Evolutionary conservation across 805 yeast species (phyloP), one percentile per base, ranked within the genome.

Genomic region (Wickerhamiella siamensis): DNA sequence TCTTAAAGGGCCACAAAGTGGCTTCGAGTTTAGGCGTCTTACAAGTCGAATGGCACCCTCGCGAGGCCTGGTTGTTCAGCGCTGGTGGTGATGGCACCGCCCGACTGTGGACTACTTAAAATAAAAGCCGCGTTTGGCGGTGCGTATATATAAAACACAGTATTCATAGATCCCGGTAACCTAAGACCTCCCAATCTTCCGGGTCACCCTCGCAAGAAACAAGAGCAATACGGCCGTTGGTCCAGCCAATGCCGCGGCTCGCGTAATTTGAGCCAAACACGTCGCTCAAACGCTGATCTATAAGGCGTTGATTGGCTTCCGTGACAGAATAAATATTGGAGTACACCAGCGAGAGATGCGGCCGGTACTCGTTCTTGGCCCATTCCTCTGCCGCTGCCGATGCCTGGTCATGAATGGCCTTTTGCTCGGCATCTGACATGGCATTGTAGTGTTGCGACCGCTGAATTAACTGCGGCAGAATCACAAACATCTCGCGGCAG

Each of bases 41-140:
- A 56, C 80, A 77, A 56, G 73, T 81, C 38, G 74, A 74, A 39
- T 91, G 98, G 98, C 98, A 91, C 69, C 97, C 97, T 50, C 77
- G 79, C 54, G 97, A 91, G 64, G 95, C 98, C 0, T 91, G 98
- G 98, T 69, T 91, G 57, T 86, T 91, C 61, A 79, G 91, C 58
- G 83, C 95, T 9, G 98, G 97, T 54, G 97, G 97, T 18, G 98
- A 91, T 63, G 84, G 94, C 46, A 76, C 84, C 33, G 97, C 96
- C 4, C 77, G 95, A 56, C 66, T 91, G 55, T 91, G 98, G 98
- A 91, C 98, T 21, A 83, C 95, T 15, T 81, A 63, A 38, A 6
- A 24, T 8, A 24, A 24, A 24, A 24, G 29, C 12, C 29, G 12
- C 6, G 6, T 24, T 6, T 24, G 12, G 10, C 6, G 12, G 10